Percentiles rank a stretch among this genome's conserved stretches.
Evolutionary conservation across 148 eudicot species (phyloP).

Genomic region (Euryodendron excelsum): DNA sequence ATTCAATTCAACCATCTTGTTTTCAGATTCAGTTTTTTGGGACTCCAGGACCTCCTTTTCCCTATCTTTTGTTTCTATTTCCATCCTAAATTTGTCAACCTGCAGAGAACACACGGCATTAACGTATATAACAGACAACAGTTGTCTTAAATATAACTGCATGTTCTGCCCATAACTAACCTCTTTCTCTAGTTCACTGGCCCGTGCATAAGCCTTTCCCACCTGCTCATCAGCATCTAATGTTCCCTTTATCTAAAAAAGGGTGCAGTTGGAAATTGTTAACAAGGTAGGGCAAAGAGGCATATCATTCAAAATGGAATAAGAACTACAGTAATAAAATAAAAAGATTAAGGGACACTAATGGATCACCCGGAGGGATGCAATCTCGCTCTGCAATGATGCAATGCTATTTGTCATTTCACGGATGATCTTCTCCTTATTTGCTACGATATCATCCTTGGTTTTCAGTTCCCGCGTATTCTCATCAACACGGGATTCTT

Average conservation of each 20-base stretch:
- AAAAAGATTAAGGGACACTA: neutral
- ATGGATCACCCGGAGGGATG: constrained; percentile 46
- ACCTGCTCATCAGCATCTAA: constrained; percentile 61
- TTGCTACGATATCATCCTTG: constrained; percentile 57
- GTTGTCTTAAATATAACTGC: constrained; percentile 8
- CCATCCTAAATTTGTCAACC: constrained; percentile 64
- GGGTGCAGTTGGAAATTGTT: neutral
- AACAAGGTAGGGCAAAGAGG: neutral
- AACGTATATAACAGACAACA: constrained; percentile 9
- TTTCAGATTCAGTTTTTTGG: constrained; percentile 50
- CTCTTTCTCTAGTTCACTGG: constrained; percentile 60
- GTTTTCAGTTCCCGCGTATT: constrained; percentile 45
- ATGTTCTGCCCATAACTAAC: constrained; percentile 22
- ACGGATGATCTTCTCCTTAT: constrained; percentile 50
- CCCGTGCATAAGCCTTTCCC: constrained; percentile 58
- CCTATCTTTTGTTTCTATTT: constrained; percentile 47
- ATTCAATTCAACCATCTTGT: constrained; percentile 46
- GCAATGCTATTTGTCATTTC: constrained; percentile 57
- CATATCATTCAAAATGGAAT: neutral
- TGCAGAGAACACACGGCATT: constrained; percentile 11
- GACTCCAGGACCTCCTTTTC: constrained; percentile 55
- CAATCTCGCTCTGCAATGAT: constrained; percentile 57
- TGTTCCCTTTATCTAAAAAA: constrained; percentile 54
- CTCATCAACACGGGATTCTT: constrained; percentile 57
- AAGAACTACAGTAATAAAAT: too few relatives aligned